Percentiles rank a stretch among this genome's conserved stretches.
Evolutionary conservation across 176 grass and related monocot genomes (phyloP).

Genomic region (Eremochloa ophiuroides): DNA sequence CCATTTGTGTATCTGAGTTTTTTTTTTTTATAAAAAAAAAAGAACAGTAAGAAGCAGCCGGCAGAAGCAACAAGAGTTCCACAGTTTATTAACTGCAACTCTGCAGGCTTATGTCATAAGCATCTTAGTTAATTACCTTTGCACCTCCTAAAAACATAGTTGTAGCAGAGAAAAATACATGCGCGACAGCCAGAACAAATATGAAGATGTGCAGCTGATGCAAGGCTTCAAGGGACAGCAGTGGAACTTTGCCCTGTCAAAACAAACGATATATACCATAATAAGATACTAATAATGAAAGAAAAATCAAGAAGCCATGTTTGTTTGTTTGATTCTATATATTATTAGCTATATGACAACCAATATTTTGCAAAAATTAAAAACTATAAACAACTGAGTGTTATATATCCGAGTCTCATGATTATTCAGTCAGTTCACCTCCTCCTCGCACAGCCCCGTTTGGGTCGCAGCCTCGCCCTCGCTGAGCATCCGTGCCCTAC

Average conservation of each 20-base stretch:
- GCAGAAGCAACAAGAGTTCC: background rate
- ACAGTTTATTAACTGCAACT: background rate
- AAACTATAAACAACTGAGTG: background rate
- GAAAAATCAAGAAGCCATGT: background rate
- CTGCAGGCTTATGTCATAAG: background rate
- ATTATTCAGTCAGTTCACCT: slow-evolving; percentile 41
- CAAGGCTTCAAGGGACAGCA: slow-evolving; percentile 80
- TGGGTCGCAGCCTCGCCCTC: slow-evolving; percentile 10
- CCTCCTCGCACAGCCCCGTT: slow-evolving; percentile 27
- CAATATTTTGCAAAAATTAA: background rate
- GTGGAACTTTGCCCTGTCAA: slow-evolving; percentile 67
- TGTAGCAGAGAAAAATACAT: slow-evolving; percentile 69
- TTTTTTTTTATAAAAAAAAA: slow-evolving; percentile 5
- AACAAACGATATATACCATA: slow-evolving; percentile 9
- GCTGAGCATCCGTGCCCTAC: slow-evolving; percentile 46
- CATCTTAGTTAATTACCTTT: slow-evolving; percentile 59
- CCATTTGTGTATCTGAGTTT: slow-evolving; percentile 81
- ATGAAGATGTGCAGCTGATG: slow-evolving; percentile 95
- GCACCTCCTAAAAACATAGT: slow-evolving; percentile 80
- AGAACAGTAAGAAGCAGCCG: background rate
- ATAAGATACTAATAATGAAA: background rate
- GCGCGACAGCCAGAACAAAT: slow-evolving; percentile 85
- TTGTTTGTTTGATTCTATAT: background rate
- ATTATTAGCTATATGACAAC: background rate
- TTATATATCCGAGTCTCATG: background rate